Evolutionary conservation across 2,329 filamentous ascomycete genomes (phyloP).

Genomic region (Verticillium zaregamsianum): DNA sequence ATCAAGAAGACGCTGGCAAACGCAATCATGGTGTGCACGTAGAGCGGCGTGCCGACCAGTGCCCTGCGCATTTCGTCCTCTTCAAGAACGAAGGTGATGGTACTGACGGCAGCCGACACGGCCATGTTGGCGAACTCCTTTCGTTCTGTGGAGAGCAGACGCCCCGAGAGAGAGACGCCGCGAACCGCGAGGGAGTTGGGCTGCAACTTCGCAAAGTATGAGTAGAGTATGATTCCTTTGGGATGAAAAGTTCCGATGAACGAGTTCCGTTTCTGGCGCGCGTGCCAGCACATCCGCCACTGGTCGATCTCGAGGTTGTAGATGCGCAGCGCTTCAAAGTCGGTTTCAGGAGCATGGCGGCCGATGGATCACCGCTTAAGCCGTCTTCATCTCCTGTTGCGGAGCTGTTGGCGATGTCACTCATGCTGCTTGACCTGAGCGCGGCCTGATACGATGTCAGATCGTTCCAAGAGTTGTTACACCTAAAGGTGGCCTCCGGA

Average conservation of each 20-base stretch:
- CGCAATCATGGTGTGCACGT: constrained; percentile 30
- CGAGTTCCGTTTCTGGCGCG: constrained; percentile 5
- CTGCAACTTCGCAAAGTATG: constrained; percentile 10
- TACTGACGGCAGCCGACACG: constrained; percentile 27
- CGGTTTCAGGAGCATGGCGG: constrained; percentile 2
- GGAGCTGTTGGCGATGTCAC: too few relatives aligned
- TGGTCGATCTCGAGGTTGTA: constrained; percentile 9
- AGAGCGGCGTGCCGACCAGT: constrained; percentile 28
- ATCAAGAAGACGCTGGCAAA: constrained; percentile 30
- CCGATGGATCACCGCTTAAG: too few relatives aligned
- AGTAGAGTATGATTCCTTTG: constrained; percentile 9
- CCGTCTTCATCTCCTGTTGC: too few relatives aligned
- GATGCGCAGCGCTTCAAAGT: constrained; percentile 6
- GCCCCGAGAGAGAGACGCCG: not conserved
- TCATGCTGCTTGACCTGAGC: too few relatives aligned
- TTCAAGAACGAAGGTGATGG: constrained; percentile 24
- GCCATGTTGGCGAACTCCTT: constrained; percentile 20
- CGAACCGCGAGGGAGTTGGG: constrained; percentile 10
- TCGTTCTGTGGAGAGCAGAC: not conserved
- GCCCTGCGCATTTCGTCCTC: constrained; percentile 25
- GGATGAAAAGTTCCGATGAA: constrained; percentile 9
- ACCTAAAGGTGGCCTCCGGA: too few relatives aligned
- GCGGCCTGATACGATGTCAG: too few relatives aligned
- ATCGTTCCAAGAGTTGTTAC: too few relatives aligned
- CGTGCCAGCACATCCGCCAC: constrained; percentile 4